phyloP scores from a whole-genome alignment of 345 rosid species.

The Citrus maxima region DNA sequence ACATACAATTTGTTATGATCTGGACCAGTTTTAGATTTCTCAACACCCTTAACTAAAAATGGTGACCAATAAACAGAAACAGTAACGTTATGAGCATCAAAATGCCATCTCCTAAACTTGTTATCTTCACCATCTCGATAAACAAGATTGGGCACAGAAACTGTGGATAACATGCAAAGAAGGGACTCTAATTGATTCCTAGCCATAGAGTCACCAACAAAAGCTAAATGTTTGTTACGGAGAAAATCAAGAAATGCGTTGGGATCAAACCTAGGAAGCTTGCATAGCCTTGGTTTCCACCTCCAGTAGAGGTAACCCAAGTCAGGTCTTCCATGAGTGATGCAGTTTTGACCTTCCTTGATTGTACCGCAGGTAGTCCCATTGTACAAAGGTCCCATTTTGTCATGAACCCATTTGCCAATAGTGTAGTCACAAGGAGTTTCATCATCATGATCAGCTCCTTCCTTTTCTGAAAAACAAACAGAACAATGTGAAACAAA shows the following conservation, averaged over 20 bases:
- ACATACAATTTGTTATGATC: conserved; percentile 63
- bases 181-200: conserved; percentile 95
- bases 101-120: conserved; percentile 77
- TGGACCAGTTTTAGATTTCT: conserved; percentile 61
- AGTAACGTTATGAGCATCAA: conserved; percentile 48
- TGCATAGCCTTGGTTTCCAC: conserved; percentile 78
- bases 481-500: neutral
- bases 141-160: conserved; percentile 51
- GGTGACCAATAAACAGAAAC: conserved; percentile 95
- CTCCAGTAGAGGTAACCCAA: conserved; percentile 79
- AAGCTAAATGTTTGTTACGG: conserved; percentile 67
- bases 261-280: conserved; percentile 86
- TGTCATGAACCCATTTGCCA: conserved; percentile 77
- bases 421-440: conserved; percentile 62
- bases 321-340: conserved; percentile 82
- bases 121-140: conserved; percentile 68
- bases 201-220: conserved; percentile 97
- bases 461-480: conserved; percentile 40
- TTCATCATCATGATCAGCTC: conserved; percentile 8
- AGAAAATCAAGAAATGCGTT: conserved; percentile 53
- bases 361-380: conserved; percentile 77
- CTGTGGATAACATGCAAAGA: conserved; percentile 69
- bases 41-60: conserved; percentile 77
- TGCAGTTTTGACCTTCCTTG: conserved; percentile 83
- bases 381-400: conserved; percentile 70